These are phyloP conservation scores for Lactifluus piperatus DNA, from an alignment of 768 basidiomycete species.

Conservation along the genomic window DNA sequence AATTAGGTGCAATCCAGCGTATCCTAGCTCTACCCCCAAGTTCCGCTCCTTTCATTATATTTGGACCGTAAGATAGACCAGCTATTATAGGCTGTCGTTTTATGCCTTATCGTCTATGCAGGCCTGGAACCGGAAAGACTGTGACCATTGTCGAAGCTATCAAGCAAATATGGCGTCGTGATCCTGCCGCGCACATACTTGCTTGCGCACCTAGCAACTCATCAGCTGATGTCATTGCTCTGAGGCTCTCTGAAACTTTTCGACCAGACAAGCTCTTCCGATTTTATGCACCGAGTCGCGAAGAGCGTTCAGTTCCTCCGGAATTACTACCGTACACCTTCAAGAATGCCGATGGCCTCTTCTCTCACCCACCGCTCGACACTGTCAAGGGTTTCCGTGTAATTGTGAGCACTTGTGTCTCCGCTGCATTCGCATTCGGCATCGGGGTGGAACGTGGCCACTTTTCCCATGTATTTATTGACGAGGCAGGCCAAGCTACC, in stretches of 20 bases:
- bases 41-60: conserved; percentile 47
- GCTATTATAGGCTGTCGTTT: not conserved
- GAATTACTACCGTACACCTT: conserved; percentile 28
- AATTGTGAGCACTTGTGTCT: conserved; percentile 58
- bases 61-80: conserved; percentile 48
- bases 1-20: not conserved
- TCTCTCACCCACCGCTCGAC: not conserved
- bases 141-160: conserved; percentile 58
- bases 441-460: conserved; percentile 53
- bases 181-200: conserved; percentile 41
- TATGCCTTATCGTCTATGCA: conserved; percentile 19
- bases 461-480: conserved; percentile 60
- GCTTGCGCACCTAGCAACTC: conserved; percentile 64
- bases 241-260: conserved; percentile 29
- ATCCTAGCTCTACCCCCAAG: not conserved
- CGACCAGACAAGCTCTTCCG: conserved; percentile 40
- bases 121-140: conserved; percentile 62
- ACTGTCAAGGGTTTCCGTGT: conserved; percentile 34
- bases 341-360: conserved; percentile 30
- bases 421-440: conserved; percentile 45
- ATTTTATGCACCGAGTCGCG: conserved; percentile 48
- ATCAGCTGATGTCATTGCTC: conserved; percentile 43
- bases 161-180: conserved; percentile 37
- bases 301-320: conserved; percentile 35
- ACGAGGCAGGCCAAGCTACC: conserved; percentile 66